Conservation (phyloP, 257 asterid species). For the Penstemon davidsonii region DNA sequence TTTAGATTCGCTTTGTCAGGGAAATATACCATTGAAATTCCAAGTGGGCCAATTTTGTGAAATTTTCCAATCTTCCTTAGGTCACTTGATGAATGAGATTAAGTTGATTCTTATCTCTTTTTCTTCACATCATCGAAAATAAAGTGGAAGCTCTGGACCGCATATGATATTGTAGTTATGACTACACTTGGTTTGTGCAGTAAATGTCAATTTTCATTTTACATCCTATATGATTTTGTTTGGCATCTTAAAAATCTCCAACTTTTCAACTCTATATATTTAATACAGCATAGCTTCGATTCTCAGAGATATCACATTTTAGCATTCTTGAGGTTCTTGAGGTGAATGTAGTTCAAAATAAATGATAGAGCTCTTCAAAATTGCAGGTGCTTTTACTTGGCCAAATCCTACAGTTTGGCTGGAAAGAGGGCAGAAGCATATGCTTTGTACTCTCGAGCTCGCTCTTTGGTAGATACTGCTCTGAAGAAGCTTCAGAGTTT, state of each 20-base stretch:
- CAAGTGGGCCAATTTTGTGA: background rate
- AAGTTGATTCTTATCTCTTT: background rate
- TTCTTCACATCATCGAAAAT: background rate
- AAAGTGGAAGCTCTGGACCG: constrained; percentile 10
- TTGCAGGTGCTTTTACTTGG: constrained; percentile 94
- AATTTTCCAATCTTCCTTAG: background rate
- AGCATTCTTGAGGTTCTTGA: constrained; percentile 17
- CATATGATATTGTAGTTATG: background rate
- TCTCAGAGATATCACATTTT: background rate
- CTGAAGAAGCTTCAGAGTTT: constrained; percentile 56
- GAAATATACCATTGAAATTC: constrained; percentile 6
- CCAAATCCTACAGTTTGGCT: constrained; percentile 88
- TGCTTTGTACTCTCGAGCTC: constrained; percentile 69
- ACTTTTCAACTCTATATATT: background rate
- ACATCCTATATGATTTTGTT: background rate
- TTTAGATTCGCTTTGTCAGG: background rate
- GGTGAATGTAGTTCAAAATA: constrained; percentile 9
- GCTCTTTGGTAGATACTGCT: constrained; percentile 63
- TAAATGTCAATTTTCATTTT: background rate
- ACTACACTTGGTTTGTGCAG: background rate
- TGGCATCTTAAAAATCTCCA: constrained; percentile 4
- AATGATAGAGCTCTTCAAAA: constrained; percentile 25
- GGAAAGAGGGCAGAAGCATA: constrained; percentile 95
- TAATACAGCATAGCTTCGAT: background rate
- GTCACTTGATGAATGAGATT: constrained; percentile 13